phyloP scores from a whole-genome alignment of 768 basidiomycete species.

The Calocera cornea region DNA sequence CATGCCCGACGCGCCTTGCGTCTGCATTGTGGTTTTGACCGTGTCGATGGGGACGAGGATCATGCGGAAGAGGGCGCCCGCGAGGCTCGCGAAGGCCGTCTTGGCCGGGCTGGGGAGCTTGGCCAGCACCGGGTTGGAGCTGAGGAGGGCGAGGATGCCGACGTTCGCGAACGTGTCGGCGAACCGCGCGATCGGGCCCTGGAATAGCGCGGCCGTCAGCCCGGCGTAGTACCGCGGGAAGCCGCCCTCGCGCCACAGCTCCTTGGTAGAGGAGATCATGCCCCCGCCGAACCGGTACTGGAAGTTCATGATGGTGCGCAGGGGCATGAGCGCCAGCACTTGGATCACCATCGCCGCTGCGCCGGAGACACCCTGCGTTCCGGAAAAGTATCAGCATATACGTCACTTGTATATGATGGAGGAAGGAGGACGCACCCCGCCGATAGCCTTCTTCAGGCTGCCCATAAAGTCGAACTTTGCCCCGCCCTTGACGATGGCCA shows the following conservation, averaged over 20 bases:
- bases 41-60: conserved; percentile 88
- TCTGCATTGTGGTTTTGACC: conserved; percentile 89
- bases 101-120: conserved; percentile 51
- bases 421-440: conserved; percentile 42
- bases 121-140: conserved; percentile 59
- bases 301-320: conserved; percentile 98
- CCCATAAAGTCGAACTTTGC: conserved; percentile 62
- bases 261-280: conserved; percentile 47
- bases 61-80: conserved; percentile 80
- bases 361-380: conserved; percentile 5
- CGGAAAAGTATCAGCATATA: background rate
- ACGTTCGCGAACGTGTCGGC: conserved; percentile 93
- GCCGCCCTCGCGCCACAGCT: conserved; percentile 66
- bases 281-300: conserved; percentile 73
- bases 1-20: conserved; percentile 63
- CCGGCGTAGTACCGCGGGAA: conserved; percentile 81
- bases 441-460: conserved; percentile 69
- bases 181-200: conserved; percentile 44
- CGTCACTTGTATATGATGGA: background rate
- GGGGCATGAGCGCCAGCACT: conserved; percentile 80
- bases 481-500: conserved; percentile 14
- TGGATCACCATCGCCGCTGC: conserved; percentile 79
- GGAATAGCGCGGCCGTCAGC: conserved; percentile 63
- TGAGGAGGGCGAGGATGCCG: conserved; percentile 74
- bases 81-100: conserved; percentile 63